Base-by-base conservation (phyloP, 495 filamentous ascomycete genomes). In the Chaetomium cochliodes region DNA sequence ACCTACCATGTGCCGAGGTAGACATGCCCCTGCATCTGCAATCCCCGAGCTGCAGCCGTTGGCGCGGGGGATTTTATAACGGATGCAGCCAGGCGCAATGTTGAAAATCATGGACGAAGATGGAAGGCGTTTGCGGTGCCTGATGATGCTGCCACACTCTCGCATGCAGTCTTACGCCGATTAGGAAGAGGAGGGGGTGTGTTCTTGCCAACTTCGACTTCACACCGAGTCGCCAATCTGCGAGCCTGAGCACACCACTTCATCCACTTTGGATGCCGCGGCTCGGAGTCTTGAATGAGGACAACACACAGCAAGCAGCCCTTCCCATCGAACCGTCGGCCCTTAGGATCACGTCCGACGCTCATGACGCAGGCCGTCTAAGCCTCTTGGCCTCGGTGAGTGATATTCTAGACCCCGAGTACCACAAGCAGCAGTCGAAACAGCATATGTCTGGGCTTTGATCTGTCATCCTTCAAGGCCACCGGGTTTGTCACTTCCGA, bases 1-100 rank as follows among this genome's bases (percentile, higher is more conserved):
- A 20, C 5, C n/a, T n/a, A n/a, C n/a, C n/a, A 16, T 37, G 33
- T 59, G 41, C 57, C 57, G 57, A 59, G 57, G 57, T 23, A 30
- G 41, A 30, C 16, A 18, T 22, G 55, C 55, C 41, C 54, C 54
- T 42, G 54, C 37, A 39, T 23, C 33, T 23, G 3, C 15, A 56
- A 37, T 22, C 13, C 37, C n/a, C 12, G 20, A 7, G 33, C 55
- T 58, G 37, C 37, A 44, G 23, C 28, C 28, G 28, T 30, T 30
- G 28, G 28, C 3, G 28, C 12, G 20, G 39, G 55, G 33, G 55
- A n/a, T 22, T 11, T 50, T 25, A 50, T 22, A 26, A 15, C 22
- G 2, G 9, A 52, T 4, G 49, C n/a, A n/a, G n/a, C 23, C 49
- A 52, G 22, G 49, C 20, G 22, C 22, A 52, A 15, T 18, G 22